Percentiles rank a stretch among this genome's conserved stretches.
Evolutionary conservation across 2,329 filamentous ascomycete genomes (phyloP).

Genomic region (Microascus cirrosus): DNA sequence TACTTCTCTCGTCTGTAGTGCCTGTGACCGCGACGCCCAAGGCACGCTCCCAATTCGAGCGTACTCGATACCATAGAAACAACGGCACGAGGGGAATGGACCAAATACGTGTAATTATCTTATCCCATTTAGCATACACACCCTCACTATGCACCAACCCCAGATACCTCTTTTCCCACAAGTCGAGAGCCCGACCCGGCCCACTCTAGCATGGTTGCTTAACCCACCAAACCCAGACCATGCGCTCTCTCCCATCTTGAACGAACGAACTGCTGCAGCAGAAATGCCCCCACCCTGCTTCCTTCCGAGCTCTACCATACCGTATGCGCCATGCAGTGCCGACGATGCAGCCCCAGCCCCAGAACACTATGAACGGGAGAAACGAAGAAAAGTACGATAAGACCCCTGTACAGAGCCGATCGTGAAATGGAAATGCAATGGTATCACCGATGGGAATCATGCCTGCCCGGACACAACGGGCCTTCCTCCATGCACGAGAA

Average conservation of each 20-base stretch:
- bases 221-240: background rate
- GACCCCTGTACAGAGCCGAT: background rate
- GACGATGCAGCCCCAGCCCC: background rate
- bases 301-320: background rate
- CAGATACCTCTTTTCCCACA: background rate
- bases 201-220: background rate
- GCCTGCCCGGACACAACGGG: background rate
- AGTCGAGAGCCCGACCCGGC: background rate
- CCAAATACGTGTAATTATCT: background rate
- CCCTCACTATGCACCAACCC: background rate
- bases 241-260: background rate
- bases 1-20: background rate
- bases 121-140: background rate
- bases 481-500: background rate
- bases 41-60: background rate
- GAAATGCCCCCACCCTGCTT: background rate
- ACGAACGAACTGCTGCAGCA: background rate
- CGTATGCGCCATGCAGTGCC: conserved; percentile 3
- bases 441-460: background rate
- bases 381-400: conserved; percentile 11
- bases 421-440: conserved; percentile 10
- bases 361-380: background rate
- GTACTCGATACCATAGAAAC: background rate
- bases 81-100: background rate
- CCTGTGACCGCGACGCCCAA: background rate